phyloP scores from a whole-genome alignment of 2,329 filamentous ascomycete genomes.

The Penicillium sp. region DNA sequence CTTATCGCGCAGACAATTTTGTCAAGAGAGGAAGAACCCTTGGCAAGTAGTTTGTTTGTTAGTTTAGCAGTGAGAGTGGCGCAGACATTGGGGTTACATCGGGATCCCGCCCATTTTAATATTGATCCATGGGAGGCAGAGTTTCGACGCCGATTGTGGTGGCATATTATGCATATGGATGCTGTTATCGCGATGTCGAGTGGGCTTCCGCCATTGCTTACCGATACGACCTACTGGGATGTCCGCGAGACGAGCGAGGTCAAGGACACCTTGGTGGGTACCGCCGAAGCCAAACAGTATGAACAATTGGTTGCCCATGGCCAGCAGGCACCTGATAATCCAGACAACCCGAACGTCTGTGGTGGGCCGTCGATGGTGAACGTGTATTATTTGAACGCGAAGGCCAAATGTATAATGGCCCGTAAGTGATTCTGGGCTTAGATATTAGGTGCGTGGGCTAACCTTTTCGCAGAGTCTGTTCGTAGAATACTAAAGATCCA shows the following conservation, averaged over 20 bases:
- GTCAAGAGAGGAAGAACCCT: conserved; percentile 50
- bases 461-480: conserved; percentile 36
- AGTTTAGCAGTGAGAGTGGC: conserved; percentile 49
- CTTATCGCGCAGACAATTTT: conserved; percentile 50
- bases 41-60: conserved; percentile 51
- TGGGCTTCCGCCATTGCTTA: conserved; percentile 50
- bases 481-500: conserved; percentile 47
- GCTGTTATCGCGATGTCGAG: conserved; percentile 51
- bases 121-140: conserved; percentile 48
- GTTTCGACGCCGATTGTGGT: conserved; percentile 49
- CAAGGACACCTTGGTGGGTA: conserved; percentile 47
- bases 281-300: conserved; percentile 38
- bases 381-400: conserved; percentile 46
- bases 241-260: conserved; percentile 49
- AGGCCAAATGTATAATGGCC: conserved; percentile 48
- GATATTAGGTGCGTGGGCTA: background rate
- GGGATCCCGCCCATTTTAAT: conserved; percentile 50
- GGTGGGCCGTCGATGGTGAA: conserved; percentile 44
- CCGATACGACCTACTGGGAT: conserved; percentile 51
- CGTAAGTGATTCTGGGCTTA: conserved; percentile 32
- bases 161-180: conserved; percentile 52
- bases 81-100: conserved; percentile 51
- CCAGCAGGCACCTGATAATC: conserved; percentile 39
- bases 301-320: conserved; percentile 32
- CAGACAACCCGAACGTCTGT: conserved; percentile 43